Evolutionary conservation across 176 grass and related monocot species (phyloP), one percentile per base, ranked within the genome.

Genomic region (Alloteropsis semialata): DNA sequence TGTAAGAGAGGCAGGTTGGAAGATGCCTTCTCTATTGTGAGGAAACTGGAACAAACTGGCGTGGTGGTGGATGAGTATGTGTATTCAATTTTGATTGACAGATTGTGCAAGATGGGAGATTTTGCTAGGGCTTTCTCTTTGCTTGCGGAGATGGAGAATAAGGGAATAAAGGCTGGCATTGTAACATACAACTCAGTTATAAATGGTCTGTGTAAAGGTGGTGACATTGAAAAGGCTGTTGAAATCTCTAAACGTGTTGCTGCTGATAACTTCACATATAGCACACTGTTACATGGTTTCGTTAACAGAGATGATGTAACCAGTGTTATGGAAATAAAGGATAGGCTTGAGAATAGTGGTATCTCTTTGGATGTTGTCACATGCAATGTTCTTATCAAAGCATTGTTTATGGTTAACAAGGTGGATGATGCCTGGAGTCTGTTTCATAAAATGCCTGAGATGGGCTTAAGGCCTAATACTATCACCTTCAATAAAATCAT

Each of bases 381-480:
- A 63, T 97, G 87, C 84, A 97, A 94, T 85, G 80, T 88, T 64
- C 90, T 97, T 81, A 87, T 97, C 54, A 94, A 94, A 85, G 92
- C 92, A 56, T 83, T 90, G 34, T 89, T 94, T 79, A 76, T 89
- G 86, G 87, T 88, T 44, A 91, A 89, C 3, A 97, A 82, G 63
- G 73, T 87, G 59, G 81, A 92, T 68, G 88, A 94, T 91, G 94
- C 92, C 56, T 88, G 83, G 77, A 84, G 78, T 41, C 73, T 97
- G 92, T 94, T 97, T 82, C 71, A 76, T 73, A 74, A 79, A 90
- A 94, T 94, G 92, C 77, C 50, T 81, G 56, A 72, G 54, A 94
- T 91, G 77, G 85, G 85, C 41, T 86, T 94, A 88, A 73, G 54
- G 45, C 83, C 94, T 80, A 87, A 91, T 92, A 84, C 44, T 39